Conservation (phyloP, 192 early-diverging fungal species). For the Backusella liffmaniae region DNA sequence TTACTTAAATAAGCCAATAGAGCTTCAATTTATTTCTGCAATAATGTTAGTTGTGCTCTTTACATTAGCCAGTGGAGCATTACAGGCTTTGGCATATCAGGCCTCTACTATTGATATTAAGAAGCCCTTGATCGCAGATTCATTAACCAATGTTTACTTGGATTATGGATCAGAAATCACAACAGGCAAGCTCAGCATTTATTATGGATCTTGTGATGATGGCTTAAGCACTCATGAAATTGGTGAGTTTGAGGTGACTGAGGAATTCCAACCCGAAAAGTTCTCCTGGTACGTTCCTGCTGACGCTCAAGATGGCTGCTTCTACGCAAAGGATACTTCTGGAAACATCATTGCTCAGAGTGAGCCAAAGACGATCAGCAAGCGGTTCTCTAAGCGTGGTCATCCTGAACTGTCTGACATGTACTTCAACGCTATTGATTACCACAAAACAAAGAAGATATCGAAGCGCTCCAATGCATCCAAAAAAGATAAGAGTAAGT, state of each 20-base stretch:
- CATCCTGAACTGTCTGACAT: conserved; percentile 17
- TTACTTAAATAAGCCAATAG: too few species aligned
- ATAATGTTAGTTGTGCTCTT: too few species aligned
- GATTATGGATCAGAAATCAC: neutral
- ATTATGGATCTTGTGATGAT: neutral
- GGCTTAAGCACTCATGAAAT: neutral
- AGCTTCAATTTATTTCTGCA: too few species aligned
- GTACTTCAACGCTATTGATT: conserved; percentile 21
- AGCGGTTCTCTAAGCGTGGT: conserved; percentile 11
- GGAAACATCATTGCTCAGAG: conserved; percentile 12
- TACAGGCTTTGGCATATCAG: too few species aligned
- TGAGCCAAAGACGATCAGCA: neutral
- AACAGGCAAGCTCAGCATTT: neutral
- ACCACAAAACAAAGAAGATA: conserved; percentile 13
- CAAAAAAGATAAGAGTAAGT: conserved; percentile 22
- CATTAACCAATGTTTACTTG: neutral
- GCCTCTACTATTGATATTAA: too few species aligned
- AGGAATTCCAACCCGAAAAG: conserved; percentile 7
- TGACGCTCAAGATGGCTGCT: neutral
- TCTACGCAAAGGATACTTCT: conserved; percentile 6
- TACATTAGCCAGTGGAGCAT: too few species aligned
- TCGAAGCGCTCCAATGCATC: neutral
- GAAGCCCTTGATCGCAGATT: neutral
- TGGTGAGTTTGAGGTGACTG: neutral
- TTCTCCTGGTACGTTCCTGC: conserved; percentile 15